phyloP scores from a whole-genome alignment of 2,329 filamentous ascomycete genomes.

The Cladosporium oxysporum region DNA sequence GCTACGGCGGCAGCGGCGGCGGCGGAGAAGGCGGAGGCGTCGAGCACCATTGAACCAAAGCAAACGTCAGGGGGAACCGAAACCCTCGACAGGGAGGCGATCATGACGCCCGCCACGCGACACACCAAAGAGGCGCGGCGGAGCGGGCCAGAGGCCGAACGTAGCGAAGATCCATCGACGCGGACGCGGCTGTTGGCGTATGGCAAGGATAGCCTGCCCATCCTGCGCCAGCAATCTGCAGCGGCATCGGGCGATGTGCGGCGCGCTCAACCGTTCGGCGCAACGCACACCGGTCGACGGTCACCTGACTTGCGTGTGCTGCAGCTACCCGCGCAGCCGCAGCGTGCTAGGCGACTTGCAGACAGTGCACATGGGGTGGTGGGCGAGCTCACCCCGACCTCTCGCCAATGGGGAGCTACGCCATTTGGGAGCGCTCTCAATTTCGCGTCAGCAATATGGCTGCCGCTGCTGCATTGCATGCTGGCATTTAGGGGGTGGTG shows the following conservation, averaged over 20 bases:
- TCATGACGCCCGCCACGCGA: constrained; percentile 17
- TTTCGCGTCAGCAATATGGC: constrained; percentile 11
- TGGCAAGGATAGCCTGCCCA: constrained; percentile 12
- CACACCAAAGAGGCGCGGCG: constrained; percentile 13
- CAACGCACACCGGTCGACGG: constrained; percentile 16
- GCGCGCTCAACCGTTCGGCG: constrained; percentile 1
- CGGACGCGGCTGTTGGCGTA: neutral
- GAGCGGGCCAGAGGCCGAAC: constrained; percentile 13
- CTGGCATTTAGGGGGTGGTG: neutral
- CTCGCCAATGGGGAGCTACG: constrained; percentile 10
- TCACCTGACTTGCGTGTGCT: constrained; percentile 18
- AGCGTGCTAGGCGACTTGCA: constrained; percentile 13
- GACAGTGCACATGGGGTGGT: constrained; percentile 13
- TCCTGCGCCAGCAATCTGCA: constrained; percentile 11
- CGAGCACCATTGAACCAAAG: neutral
- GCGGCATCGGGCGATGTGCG: constrained; percentile 17
- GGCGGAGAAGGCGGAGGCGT: neutral
- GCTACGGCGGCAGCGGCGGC: neutral
- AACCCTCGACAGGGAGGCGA: neutral
- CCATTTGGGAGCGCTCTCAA: neutral
- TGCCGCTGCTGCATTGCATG: constrained; percentile 12
- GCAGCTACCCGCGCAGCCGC: constrained; percentile 16
- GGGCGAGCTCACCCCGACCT: constrained; percentile 9
- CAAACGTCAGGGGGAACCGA: neutral
- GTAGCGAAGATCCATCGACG: constrained; percentile 9